A percentile compares a stretch with the other conserved stretches of the same genome.
These are phyloP conservation scores for Acmispon strigosus DNA, from an alignment of 306 rosid species.

Conservation along the genomic window DNA sequence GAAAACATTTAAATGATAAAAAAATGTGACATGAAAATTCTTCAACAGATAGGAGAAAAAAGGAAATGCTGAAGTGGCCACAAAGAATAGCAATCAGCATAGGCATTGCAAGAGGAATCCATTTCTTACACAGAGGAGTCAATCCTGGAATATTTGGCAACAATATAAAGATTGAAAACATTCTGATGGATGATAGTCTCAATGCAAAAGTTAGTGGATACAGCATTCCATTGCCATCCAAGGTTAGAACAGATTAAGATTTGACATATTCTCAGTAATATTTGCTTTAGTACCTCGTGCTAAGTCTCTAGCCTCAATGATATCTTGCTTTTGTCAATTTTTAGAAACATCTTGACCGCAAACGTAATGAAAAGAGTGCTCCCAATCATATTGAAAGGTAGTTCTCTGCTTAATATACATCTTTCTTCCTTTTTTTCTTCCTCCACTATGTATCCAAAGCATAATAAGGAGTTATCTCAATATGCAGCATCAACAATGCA, in stretches of 20 bases:
- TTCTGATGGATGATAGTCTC: slow-evolving; percentile 64
- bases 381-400: slow-evolving; percentile 28
- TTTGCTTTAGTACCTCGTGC: not conserved
- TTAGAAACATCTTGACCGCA: slow-evolving; percentile 21
- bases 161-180: slow-evolving; percentile 50
- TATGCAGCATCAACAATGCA: slow-evolving; percentile 30
- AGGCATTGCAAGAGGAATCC: slow-evolving; percentile 67
- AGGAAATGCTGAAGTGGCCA: slow-evolving; percentile 78
- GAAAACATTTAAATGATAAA: not conserved
- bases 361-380: slow-evolving; percentile 12
- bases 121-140: slow-evolving; percentile 65
- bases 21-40: slow-evolving; percentile 1
- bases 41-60: slow-evolving; percentile 61
- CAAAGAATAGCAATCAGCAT: slow-evolving; percentile 75
- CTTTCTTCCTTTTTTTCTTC: not conserved
- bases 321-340: slow-evolving; percentile 4
- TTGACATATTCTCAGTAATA: not conserved
- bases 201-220: slow-evolving; percentile 68
- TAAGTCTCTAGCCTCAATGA: not conserved
- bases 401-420: not conserved
- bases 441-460: not conserved
- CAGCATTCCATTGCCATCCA: slow-evolving; percentile 52
- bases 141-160: slow-evolving; percentile 67
- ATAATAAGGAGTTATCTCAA: not conserved
- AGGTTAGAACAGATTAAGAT: slow-evolving; percentile 34